Evolutionary conservation across 441 rosid species (phyloP).

Genomic region (Pelargonium myrrhifolium): DNA sequence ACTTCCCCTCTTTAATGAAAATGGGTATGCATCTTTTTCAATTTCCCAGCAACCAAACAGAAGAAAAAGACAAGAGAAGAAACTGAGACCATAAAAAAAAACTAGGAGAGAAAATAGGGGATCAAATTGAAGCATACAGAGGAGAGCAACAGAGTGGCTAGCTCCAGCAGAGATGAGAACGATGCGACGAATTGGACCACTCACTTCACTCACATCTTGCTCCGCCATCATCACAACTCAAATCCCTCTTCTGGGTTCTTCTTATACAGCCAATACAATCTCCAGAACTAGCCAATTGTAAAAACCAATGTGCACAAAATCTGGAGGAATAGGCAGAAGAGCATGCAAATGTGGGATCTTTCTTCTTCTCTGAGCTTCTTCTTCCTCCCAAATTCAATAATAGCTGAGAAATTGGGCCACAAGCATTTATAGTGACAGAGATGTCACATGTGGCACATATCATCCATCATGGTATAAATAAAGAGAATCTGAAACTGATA

Average conservation of each 20-base stretch:
- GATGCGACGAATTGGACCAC: constrained; percentile 45
- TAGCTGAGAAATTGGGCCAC: constrained; percentile 5
- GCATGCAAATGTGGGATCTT: neutral
- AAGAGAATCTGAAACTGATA: neutral
- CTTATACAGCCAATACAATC: neutral
- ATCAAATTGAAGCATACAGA: constrained; percentile 38
- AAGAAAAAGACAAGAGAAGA: neutral
- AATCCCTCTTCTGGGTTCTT: neutral
- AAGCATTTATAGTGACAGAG: constrained; percentile 4
- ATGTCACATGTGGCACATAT: constrained; percentile 3
- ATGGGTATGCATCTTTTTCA: constrained; percentile 1
- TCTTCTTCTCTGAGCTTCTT: neutral
- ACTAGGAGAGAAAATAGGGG: neutral
- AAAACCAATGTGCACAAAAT: neutral
- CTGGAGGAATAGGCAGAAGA: neutral
- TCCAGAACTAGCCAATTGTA: neutral
- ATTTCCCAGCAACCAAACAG: neutral
- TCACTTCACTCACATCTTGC: constrained; percentile 33
- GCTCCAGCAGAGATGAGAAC: constrained; percentile 93
- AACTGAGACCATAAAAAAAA: neutral
- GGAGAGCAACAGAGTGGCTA: constrained; percentile 87
- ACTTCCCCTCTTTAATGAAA: neutral
- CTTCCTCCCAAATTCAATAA: constrained; percentile 1
- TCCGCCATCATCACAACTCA: constrained; percentile 31
- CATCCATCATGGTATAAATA: neutral